These are phyloP conservation scores for Ceriops zippeliana DNA, from an alignment of 345 rosid genomes.

Conservation along the genomic window DNA sequence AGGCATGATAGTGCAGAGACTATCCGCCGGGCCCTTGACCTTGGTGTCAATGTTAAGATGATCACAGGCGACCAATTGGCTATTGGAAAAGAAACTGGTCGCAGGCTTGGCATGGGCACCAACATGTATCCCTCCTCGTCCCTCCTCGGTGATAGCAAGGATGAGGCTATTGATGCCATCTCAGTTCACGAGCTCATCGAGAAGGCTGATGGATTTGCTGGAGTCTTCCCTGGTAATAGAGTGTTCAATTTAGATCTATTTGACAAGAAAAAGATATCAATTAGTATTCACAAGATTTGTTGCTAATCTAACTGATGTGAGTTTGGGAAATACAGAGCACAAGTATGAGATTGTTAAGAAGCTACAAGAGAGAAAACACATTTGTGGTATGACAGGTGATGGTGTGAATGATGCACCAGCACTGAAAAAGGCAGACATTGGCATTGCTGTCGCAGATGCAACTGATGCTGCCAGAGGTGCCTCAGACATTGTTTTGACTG, in stretches of 20 bases:
- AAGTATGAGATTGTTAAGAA: constrained; percentile 75
- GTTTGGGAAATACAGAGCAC: constrained; percentile 44
- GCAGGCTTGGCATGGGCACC: constrained; percentile 88
- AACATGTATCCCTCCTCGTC: constrained; percentile 84
- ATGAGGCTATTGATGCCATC: constrained; percentile 44
- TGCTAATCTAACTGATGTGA: not conserved
- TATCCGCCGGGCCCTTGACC: constrained; percentile 69
- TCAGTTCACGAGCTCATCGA: constrained; percentile 73
- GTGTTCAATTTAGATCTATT: not conserved
- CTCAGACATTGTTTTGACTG: constrained; percentile 72
- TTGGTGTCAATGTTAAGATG: constrained; percentile 87
- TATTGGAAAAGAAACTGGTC: constrained; percentile 82
- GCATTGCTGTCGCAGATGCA: constrained; percentile 80
- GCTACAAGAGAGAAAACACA: constrained; percentile 73
- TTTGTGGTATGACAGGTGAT: constrained; percentile 86
- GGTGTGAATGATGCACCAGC: constrained; percentile 89
- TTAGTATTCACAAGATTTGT: not conserved
- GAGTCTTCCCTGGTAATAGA: constrained; percentile 74
- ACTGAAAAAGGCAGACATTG: constrained; percentile 75
- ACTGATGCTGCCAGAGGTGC: constrained; percentile 82
- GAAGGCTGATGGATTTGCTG: constrained; percentile 82
- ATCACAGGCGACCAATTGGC: constrained; percentile 90
- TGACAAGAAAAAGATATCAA: not conserved
- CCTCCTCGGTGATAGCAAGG: constrained; percentile 59
- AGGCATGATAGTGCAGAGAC: constrained; percentile 87